Evolutionary conservation across 306 rosid genomes (phyloP), one percentile per base, ranked within the genome.

Genomic region (Oxytropis ochrocephala): DNA sequence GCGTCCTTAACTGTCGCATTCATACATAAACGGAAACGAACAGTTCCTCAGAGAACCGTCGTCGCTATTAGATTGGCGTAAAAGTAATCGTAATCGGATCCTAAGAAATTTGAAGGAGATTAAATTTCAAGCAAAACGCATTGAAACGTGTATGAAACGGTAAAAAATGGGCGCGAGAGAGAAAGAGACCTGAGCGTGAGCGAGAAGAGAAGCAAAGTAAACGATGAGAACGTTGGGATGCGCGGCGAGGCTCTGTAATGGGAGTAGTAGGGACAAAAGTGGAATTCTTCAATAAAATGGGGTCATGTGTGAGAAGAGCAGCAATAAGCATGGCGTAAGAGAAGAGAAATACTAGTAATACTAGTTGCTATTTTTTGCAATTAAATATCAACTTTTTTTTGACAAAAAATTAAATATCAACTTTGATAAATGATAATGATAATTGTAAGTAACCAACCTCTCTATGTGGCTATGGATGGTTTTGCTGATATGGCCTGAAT

Each of bases 131-230:
- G 73, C 9, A 16, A 33, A n/a, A 1, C n/a, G 68, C 8, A 11
- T 24, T 1, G 7, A 27, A 69, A 52, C 5, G 36, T 5, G 50
- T n/a, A 11, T 51, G 57, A 51, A 33, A 19, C 12, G 7, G 24
- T 19, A 11, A 21, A 10, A 3, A 51, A 19, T 11, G 19, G 7
- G 39, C 0, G 42, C 4, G 54, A 12, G 55, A 38, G 69, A 30
- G n/a, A n/a, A n/a, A n/a, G n/a, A n/a, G n/a, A 79, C 85, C 89
- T 42, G 84, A 76, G 67, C 65, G 78, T 60, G 78, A 61, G 62
- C 69, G 78, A 69, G 82, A 63, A 67, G 82, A 70, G 61, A 65
- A 66, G 35, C 84, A 67, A 38, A 57, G 51, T 60, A 73, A 8
- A 16, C 18, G 72, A 33, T 44, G 58, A 64, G 69, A 55, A 69